Evolutionary conservation across 148 eudicot genomes (phyloP).

Genomic region (Selenicereus undatus): DNA sequence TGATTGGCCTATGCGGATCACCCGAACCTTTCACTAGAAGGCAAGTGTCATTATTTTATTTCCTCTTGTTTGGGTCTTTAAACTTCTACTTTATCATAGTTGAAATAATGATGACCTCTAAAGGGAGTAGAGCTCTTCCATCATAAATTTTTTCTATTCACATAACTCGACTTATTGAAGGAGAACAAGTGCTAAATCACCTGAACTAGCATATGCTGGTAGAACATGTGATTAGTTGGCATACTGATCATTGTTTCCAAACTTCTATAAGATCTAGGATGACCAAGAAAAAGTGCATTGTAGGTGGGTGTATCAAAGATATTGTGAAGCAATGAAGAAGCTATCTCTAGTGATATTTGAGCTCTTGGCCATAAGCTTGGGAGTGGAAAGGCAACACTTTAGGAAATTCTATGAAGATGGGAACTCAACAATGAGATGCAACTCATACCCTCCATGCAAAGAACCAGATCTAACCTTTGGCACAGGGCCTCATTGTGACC

Average conservation of each 20-base stretch:
- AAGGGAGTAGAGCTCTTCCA: no score
- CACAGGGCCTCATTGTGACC: conserved; percentile 55
- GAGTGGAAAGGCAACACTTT: conserved; percentile 30
- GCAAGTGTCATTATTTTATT: no score
- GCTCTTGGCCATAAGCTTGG: conserved; percentile 38
- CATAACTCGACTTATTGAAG: no score
- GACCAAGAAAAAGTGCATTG: no score
- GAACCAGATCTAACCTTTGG: conserved; percentile 37
- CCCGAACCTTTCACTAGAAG: background rate
- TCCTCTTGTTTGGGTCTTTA: no score
- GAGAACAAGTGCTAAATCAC: no score
- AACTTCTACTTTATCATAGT: no score
- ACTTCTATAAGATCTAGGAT: no score
- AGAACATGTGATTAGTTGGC: background rate
- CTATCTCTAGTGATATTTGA: conserved; percentile 40
- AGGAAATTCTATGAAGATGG: conserved; percentile 37
- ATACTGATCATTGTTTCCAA: background rate
- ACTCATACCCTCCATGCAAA: conserved; percentile 40
- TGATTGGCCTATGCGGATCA: background rate
- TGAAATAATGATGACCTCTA: no score
- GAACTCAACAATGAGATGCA: conserved; percentile 38
- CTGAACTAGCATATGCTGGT: no score
- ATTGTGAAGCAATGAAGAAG: conserved; percentile 44
- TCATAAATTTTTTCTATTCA: no score
- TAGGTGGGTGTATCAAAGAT: conserved; percentile 40